Conservation (phyloP, 169 alveolate species). For the Miamiensis avidus region DNA sequence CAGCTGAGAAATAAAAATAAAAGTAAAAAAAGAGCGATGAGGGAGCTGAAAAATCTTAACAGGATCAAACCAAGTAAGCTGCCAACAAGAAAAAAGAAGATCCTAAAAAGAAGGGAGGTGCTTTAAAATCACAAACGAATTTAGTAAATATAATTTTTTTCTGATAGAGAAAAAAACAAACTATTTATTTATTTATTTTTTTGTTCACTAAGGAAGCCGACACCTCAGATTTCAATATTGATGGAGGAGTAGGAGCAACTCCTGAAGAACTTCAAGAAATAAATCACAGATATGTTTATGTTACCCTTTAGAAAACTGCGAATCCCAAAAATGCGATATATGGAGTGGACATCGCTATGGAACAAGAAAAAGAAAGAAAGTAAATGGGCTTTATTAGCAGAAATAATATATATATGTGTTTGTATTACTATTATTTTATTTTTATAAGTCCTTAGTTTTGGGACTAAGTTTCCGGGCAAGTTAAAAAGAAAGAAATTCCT, state of each 20-base stretch:
- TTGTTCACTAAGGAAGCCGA: slow-evolving; percentile 62
- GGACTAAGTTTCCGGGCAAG: slow-evolving; percentile 18
- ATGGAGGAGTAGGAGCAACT: slow-evolving; percentile 68
- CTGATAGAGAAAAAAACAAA: too few species aligned
- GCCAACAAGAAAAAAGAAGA: slow-evolving; percentile 61
- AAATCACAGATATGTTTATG: slow-evolving; percentile 77
- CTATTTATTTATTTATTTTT: too few species aligned
- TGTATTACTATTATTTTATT: too few species aligned
- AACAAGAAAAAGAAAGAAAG: slow-evolving; percentile 66
- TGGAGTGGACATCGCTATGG: slow-evolving; percentile 76
- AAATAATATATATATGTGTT: too few species aligned
- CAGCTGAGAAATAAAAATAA: slow-evolving; percentile 63
- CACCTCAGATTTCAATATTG: slow-evolving; percentile 49
- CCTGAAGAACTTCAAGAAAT: slow-evolving; percentile 78
- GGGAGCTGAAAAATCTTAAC: slow-evolving; percentile 56
- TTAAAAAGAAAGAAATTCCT: slow-evolving; percentile 68
- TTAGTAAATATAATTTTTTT: too few species aligned
- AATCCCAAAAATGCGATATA: slow-evolving; percentile 80
- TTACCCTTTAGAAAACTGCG: slow-evolving; percentile 67
- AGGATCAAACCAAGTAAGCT: slow-evolving; percentile 42
- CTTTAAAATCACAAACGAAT: slow-evolving; percentile 39
- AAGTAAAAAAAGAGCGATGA: slow-evolving; percentile 52
- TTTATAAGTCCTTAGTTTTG: background rate
- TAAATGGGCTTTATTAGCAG: too few species aligned
- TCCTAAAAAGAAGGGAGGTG: slow-evolving; percentile 56